Percentiles rank a stretch among this genome's conserved stretches.
phyloP scores from a whole-genome alignment of 2,329 filamentous ascomycete species.

The Ceratocystis cubensis region DNA sequence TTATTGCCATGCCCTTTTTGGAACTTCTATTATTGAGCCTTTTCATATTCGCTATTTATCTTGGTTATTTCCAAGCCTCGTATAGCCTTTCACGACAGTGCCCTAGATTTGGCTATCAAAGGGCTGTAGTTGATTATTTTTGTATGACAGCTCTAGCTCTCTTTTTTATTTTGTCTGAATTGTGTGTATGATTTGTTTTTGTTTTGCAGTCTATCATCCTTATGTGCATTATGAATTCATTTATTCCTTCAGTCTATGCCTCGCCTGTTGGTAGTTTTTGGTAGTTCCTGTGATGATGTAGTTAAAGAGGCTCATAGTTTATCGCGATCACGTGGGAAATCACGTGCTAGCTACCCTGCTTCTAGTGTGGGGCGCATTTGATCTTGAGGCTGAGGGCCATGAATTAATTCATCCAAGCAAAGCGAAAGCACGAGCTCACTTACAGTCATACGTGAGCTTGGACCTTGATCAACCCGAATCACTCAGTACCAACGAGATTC shows the following conservation, averaged over 20 bases:
- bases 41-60: neutral
- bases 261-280: neutral
- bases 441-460: neutral
- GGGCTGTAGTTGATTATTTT: neutral
- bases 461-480: neutral
- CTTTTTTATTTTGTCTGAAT: neutral
- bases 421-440: neutral
- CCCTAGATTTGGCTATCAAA: too few relatives aligned
- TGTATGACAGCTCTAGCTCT: neutral
- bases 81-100: too few relatives aligned
- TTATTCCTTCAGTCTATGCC: neutral
- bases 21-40: neutral
- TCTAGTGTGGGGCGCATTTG: neutral
- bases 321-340: too few relatives aligned
- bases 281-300: neutral
- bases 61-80: neutral
- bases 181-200: neutral
- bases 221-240: neutral
- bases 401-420: neutral
- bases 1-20: neutral
- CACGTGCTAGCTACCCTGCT: neutral
- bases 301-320: neutral
- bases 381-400: neutral
- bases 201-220: neutral
- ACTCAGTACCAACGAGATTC: neutral